phyloP scores from a whole-genome alignment of 2,329 filamentous ascomycete genomes.

The Aspergillus glaucus region DNA sequence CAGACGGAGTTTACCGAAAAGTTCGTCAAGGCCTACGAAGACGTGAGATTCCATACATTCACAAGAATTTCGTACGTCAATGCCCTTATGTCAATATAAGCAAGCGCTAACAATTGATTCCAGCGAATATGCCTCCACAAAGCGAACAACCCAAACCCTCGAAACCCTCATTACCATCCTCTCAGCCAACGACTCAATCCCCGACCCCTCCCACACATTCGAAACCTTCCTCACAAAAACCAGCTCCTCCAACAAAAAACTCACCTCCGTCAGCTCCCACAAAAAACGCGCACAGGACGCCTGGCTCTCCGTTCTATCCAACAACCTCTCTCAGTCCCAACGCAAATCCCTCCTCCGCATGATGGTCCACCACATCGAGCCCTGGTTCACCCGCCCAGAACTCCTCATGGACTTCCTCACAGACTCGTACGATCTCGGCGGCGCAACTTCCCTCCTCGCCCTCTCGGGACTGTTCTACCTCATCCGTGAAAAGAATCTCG shows the following conservation, averaged over 20 bases:
- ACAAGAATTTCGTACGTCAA: conserved; percentile 60
- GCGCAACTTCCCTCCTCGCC: conserved; percentile 78
- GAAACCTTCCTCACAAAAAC: conserved; percentile 35
- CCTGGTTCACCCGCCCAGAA: conserved; percentile 84
- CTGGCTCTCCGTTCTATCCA: conserved; percentile 71
- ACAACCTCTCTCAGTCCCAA: conserved; percentile 61
- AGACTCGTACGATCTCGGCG: conserved; percentile 83
- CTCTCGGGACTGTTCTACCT: conserved; percentile 92
- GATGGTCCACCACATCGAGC: conserved; percentile 71
- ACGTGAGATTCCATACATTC: conserved; percentile 79
- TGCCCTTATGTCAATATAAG: background rate
- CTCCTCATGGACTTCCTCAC: conserved; percentile 93
- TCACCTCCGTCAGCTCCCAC: conserved; percentile 62
- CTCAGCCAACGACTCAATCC: conserved; percentile 59
- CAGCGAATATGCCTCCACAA: conserved; percentile 30
- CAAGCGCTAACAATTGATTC: conserved; percentile 4
- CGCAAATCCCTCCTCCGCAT: conserved; percentile 71
- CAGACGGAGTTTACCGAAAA: conserved; percentile 69
- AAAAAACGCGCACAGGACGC: conserved; percentile 77
- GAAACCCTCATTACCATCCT: conserved; percentile 35
- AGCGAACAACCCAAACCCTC: conserved; percentile 22
- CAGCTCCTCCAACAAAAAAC: conserved; percentile 62
- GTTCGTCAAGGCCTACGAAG: conserved; percentile 73
- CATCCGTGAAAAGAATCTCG: conserved; percentile 86
- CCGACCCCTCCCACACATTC: conserved; percentile 38